A percentile compares a stretch with the other conserved stretches of the same genome.
Conservation (phyloP, 2,329 filamentous ascomycete genomes). For the Beauveria sp. region DNA sequence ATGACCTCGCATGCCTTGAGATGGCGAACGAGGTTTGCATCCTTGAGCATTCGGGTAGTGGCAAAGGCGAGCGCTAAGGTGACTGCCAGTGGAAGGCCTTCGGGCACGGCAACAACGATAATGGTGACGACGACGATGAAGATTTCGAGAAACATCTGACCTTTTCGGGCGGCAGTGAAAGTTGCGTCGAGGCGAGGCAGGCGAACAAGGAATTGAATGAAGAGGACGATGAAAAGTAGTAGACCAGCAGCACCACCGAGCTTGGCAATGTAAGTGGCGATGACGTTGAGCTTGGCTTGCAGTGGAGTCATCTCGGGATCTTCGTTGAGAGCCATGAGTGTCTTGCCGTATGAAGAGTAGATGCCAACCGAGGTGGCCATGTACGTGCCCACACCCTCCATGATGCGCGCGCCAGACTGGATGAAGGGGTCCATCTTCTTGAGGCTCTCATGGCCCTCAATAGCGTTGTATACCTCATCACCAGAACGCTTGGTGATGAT, state of each 20-base stretch:
- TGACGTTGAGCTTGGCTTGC: conserved; percentile 66
- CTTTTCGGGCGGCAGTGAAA: conserved; percentile 61
- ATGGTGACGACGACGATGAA: conserved; percentile 74
- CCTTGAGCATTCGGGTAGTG: conserved; percentile 68
- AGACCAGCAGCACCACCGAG: conserved; percentile 70
- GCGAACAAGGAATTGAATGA: conserved; percentile 75
- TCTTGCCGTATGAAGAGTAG: conserved; percentile 68
- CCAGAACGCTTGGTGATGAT: conserved; percentile 60
- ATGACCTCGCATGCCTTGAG: conserved; percentile 74
- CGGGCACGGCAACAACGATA: conserved; percentile 72
- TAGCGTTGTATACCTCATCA: conserved; percentile 62
- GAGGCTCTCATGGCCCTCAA: conserved; percentile 56
- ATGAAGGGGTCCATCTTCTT: conserved; percentile 78
- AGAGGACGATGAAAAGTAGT: conserved; percentile 72
- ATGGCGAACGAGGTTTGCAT: conserved; percentile 70
- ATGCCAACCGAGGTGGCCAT: conserved; percentile 67
- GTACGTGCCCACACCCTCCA: conserved; percentile 69
- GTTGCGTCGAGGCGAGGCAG: conserved; percentile 44
- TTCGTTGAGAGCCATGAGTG: conserved; percentile 65
- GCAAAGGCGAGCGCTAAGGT: conserved; percentile 71
- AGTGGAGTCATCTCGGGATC: conserved; percentile 69
- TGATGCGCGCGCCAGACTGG: conserved; percentile 73
- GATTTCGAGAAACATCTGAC: conserved; percentile 68
- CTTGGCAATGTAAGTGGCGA: conserved; percentile 72
- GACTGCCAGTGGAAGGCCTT: conserved; percentile 71